phyloP scores from a whole-genome alignment of 2,329 filamentous ascomycete genomes.

The Sclerotiophoma versabilis region DNA sequence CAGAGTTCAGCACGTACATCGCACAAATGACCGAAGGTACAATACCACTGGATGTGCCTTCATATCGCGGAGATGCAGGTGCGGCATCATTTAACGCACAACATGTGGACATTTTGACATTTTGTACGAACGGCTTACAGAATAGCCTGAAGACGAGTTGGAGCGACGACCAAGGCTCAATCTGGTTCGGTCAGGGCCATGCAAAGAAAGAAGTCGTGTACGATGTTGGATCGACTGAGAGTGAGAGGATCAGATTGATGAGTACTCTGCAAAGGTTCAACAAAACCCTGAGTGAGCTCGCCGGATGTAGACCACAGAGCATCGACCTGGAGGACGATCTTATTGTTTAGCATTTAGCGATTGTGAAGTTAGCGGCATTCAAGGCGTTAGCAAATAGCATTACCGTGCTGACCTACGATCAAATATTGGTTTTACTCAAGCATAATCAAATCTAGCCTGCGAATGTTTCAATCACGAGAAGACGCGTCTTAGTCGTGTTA shows the following conservation, averaged over 20 bases:
- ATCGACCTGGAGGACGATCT: constrained; percentile 3
- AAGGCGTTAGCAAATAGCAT: constrained; percentile 17
- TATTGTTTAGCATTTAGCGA: constrained; percentile 21
- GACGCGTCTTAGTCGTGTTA: background rate
- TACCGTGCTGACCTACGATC: background rate
- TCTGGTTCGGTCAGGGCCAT: constrained; percentile 57
- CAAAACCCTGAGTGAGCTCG: background rate
- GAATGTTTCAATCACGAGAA: background rate
- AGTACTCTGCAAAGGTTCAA: constrained; percentile 22
- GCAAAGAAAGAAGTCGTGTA: constrained; percentile 55
- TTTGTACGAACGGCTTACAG: constrained; percentile 52
- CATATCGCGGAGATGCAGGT: constrained; percentile 23
- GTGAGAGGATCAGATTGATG: constrained; percentile 35
- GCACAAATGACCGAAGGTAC: constrained; percentile 32
- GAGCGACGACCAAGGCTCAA: constrained; percentile 44
- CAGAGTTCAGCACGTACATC: constrained; percentile 49
- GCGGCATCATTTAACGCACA: background rate
- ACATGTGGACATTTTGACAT: constrained; percentile 28
- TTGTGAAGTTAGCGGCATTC: constrained; percentile 29
- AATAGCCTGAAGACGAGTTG: constrained; percentile 56
- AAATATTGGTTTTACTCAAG: too few relatives aligned
- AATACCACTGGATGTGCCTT: constrained; percentile 22
- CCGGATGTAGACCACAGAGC: background rate
- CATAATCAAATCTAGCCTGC: too few relatives aligned
- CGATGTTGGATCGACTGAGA: constrained; percentile 40